phyloP scores from a whole-genome alignment of 2,329 filamentous ascomycete genomes.

The Hypoxylon sp. region DNA sequence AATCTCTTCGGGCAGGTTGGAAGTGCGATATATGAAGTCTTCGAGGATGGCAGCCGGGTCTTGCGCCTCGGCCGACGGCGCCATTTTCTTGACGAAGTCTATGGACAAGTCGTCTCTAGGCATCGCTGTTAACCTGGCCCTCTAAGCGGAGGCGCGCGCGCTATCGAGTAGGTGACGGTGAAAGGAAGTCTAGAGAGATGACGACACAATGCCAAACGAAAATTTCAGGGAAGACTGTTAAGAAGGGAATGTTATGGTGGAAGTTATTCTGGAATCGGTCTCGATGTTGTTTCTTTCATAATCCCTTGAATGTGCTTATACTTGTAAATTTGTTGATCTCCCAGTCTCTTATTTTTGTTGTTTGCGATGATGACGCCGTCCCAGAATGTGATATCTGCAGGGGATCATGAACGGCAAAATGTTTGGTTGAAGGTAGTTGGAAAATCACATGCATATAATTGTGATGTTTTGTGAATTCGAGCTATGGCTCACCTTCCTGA shows the following conservation, averaged over 20 bases:
- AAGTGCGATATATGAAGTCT: constrained; percentile 81
- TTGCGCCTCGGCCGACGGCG: constrained; percentile 69
- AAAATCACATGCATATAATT: constrained; percentile 38
- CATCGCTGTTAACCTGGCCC: constrained; percentile 72
- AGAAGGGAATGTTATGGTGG: constrained; percentile 6
- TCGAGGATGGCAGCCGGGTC: constrained; percentile 80
- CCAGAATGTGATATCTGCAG: constrained; percentile 10
- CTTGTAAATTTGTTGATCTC: constrained; percentile 39
- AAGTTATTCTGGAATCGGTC: constrained; percentile 2
- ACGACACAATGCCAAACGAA: constrained; percentile 12
- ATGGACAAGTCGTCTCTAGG: constrained; percentile 81
- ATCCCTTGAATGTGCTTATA: constrained; percentile 51
- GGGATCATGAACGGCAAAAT: constrained; percentile 15
- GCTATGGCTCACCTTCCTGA: constrained; percentile 54
- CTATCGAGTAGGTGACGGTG: constrained; percentile 35
- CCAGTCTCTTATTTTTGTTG: constrained; percentile 47
- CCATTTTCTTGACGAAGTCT: constrained; percentile 78
- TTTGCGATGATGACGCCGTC: constrained; percentile 48
- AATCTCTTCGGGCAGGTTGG: constrained; percentile 86
- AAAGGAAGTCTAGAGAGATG: constrained; percentile 25
- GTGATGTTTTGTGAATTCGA: constrained; percentile 42
- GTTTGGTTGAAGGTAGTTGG: constrained; percentile 12
- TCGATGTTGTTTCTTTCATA: constrained; percentile 50
- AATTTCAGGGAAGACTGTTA: not conserved
- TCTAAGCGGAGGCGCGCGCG: constrained; percentile 49